Base-by-base conservation (phyloP, 1,284 basidiomycete genomes). In the Boletus sp. region DNA sequence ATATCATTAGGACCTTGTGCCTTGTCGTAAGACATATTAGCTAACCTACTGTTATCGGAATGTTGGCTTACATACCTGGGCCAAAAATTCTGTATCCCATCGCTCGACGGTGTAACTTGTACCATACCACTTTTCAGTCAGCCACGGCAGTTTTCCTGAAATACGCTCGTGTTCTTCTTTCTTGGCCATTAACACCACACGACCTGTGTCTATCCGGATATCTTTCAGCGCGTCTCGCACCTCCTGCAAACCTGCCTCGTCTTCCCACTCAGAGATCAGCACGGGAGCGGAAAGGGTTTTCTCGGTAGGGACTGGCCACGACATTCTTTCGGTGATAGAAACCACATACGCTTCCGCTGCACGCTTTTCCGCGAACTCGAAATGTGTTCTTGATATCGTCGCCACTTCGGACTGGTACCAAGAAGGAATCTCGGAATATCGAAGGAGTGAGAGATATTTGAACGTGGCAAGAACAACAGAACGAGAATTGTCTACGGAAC, bases 351-450 rank as follows among this genome's bases (percentile, higher is more conserved):
- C 79, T 50, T 94, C 88, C 0, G 94, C 89, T 20, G 85, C 79
- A 45, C 80, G 79, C 74, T 97, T 95, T 74, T 99, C 96, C 53
- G 88, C 83, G 73, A 97, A 99, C 39, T 88, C 84, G 81, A 98
- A 99, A 27, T 84, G 84, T 36, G 89, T 91, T 36, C 84, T 78
- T 35, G 88, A 84, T 43, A 99, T 81, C 44, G 82, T 80, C 49
- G 85, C 83, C 56, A 90, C 82, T 74, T 99, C 97, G 46, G 85
- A 77, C 72, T 95, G 95, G 60, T 89, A 82, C 78, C 85, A 91
- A 48, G 83, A 71, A 20, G 89, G 83, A 43, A 96, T 84, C 7
- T 83, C 77, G 7, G 88, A 85, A 22, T 84, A 80, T 39, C 84
- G 82, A 20, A 99, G 81, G 22, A 99, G 82, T 12, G 88, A 81